These are phyloP conservation scores for Hypoxylon trugodes DNA, from an alignment of 495 filamentous ascomycete species.

Conservation along the genomic window DNA sequence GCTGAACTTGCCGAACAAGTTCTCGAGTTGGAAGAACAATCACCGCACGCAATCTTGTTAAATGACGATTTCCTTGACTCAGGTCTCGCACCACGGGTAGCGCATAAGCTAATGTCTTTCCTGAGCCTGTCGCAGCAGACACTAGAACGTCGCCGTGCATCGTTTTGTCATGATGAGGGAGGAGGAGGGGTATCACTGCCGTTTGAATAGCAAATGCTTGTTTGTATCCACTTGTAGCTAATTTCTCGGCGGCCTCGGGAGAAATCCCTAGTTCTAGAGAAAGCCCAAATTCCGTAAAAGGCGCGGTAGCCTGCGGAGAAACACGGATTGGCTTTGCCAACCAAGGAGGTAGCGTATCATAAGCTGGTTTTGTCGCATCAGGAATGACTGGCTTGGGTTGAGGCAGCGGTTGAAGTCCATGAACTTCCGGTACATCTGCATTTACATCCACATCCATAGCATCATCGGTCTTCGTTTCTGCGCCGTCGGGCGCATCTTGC, in stretches of 20 bases:
- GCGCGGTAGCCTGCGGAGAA: constrained; percentile 60
- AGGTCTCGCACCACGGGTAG: constrained; percentile 85
- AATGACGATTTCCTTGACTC: constrained; percentile 54
- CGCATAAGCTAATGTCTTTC: constrained; percentile 90
- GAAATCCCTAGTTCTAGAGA: constrained; percentile 60
- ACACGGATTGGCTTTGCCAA: constrained; percentile 75
- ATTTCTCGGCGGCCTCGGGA: constrained; percentile 52
- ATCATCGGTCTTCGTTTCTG: constrained; percentile 41
- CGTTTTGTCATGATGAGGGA: constrained; percentile 61
- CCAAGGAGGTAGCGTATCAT: constrained; percentile 73
- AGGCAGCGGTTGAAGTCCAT: constrained; percentile 78
- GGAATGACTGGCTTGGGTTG: constrained; percentile 72
- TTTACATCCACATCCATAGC: constrained; percentile 35
- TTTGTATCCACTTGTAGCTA: constrained; percentile 71
- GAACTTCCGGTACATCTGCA: constrained; percentile 55
- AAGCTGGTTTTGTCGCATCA: constrained; percentile 56
- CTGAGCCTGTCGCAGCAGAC: constrained; percentile 90
- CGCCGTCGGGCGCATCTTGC: constrained; percentile 40
- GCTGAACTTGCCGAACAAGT: constrained; percentile 81
- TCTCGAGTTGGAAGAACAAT: constrained; percentile 92
- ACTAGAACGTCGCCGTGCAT: constrained; percentile 81
- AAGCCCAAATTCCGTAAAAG: constrained; percentile 70
- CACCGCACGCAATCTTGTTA: constrained; percentile 73
- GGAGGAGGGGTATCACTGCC: constrained; percentile 77
- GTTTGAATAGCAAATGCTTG: constrained; percentile 88